A percentile compares a stretch with the other conserved stretches of the same genome.
phyloP scores from a whole-genome alignment of 2,329 filamentous ascomycete species.

The Colletotrichum cereale region DNA sequence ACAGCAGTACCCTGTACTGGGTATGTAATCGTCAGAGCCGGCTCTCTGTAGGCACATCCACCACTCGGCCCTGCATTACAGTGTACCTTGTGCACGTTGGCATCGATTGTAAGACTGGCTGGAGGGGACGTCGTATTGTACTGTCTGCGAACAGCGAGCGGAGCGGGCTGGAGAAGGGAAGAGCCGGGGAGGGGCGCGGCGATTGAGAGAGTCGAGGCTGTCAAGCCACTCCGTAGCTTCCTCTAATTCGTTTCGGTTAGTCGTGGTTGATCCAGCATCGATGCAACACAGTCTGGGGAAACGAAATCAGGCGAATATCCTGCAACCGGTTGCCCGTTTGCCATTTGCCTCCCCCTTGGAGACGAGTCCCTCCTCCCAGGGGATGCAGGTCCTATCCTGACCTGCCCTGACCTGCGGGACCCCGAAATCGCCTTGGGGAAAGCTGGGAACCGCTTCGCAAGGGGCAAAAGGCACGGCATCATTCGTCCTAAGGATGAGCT shows the following conservation, averaged over 20 bases:
- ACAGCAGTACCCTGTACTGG: background rate
- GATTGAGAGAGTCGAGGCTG: background rate
- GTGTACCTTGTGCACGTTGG: too few relatives aligned
- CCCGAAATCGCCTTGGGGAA: background rate
- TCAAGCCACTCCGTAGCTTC: too few relatives aligned
- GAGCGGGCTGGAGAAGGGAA: background rate
- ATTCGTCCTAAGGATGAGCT: background rate
- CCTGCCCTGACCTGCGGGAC: background rate
- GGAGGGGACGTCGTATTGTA: background rate
- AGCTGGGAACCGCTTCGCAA: background rate
- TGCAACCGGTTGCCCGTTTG: background rate
- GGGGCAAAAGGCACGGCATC: constrained; percentile 8
- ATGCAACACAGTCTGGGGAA: background rate
- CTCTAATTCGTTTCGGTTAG: background rate
- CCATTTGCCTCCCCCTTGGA: background rate
- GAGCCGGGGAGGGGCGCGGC: background rate
- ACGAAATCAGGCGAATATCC: background rate
- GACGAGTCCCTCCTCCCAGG: background rate
- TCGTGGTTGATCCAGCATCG: constrained; percentile 1
- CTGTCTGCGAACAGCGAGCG: background rate
- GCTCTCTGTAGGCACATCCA: background rate
- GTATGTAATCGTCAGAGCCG: too few relatives aligned
- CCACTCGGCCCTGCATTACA: background rate
- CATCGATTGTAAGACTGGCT: background rate
- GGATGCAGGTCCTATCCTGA: background rate